Base-by-base conservation (phyloP, 768 basidiomycete species). In the Lactarius hatsudake region DNA sequence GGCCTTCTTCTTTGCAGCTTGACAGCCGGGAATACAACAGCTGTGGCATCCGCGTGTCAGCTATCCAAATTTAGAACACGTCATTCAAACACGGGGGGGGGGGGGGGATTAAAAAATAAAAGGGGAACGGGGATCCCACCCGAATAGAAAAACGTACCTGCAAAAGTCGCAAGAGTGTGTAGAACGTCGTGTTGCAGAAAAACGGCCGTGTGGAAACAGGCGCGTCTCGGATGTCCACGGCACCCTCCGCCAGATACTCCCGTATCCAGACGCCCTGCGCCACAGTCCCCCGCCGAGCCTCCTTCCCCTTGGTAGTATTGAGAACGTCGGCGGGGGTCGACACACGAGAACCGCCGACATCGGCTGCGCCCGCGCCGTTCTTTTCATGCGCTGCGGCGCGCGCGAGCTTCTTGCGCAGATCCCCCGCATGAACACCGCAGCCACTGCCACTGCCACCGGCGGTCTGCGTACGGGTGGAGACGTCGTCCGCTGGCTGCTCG, bases 111-210 rank as follows among this genome's bases (percentile, higher is more conserved):
- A n/a, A n/a, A 34, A 32, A 34, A 34, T 18, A 12, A 18, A 23
- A 20, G 18, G 18, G 30, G 28, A 26, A 54, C 1, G 26, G 26
- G 36, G 12, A 1, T 2, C 28, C 23, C 28, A 63, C 40, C 70
- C 28, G 15, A 43, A 74, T 6, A 20, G 62, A 62, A 56, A 56
- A 73, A 86, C 80, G 70, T 62, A 85, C 96, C 88, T 99, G 94
- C 59, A 98, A 75, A 61, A 96, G 79, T 59, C 97, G 88, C 71
- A 98, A 75, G 61, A 98, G 76, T 8, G 91, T 91, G 79, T 98
- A 99, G 75, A 94, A 93, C 26, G 93, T 90, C 57, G 93, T 94
- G 78, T 98, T 97, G 66, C 86, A 86, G 78, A 96, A 98, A 77
- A 98, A 93, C 10, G 89, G 83, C 62, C 76, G 84, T 56, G 82